Evolutionary conservation across 768 basidiomycete genomes (phyloP), one percentile per base, ranked within the genome.

Genomic region (Tremella mesenterica): DNA sequence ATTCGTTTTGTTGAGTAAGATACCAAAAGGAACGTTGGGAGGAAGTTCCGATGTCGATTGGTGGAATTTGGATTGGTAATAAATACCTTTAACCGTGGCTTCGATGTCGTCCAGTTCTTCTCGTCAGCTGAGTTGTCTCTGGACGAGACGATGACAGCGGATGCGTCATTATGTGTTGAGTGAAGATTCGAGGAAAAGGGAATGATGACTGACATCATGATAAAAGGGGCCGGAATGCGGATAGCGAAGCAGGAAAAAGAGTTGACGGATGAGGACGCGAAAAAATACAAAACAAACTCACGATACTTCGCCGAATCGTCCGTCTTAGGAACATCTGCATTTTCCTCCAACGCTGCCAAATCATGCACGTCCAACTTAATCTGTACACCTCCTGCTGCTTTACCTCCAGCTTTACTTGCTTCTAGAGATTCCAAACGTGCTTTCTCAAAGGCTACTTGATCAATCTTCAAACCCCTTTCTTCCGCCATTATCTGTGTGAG

Each of bases 341-440:
- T 83, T 68, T 83, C 83, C 74, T 96, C 92, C 20, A 99, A 77
- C 20, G 81, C 77, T 6, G 85, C 91, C 54, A 97, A 79, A 70
- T 95, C 91, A 68, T 99, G 92, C 8, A 97, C 95, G 70, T 96
- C 93, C 28, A 97, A 81, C 71, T 88, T 90, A 67, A 97, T 83
- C 1, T 59, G 58, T 8, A 62, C 72, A 5, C 79, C 70, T n/a
- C 82, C 84, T 21, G 74, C 76, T 20, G 75, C 79, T 65, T 83
- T 84, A 44, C 80, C 77, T 2, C 82, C 80, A 4, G 81, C 87
- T 74, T 91, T 93, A 74, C 88, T 91, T 3, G 89, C 90, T 69
- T 90, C 87, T 73, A 88, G 91, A 39, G 88, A 90, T 56, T 81
- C 80, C 21, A 84, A 81, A 70, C 91, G 86, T 8, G 95, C 95